phyloP scores from a whole-genome alignment of 192 early-diverging fungal species.

The Gamsiella multidivaricata region DNA sequence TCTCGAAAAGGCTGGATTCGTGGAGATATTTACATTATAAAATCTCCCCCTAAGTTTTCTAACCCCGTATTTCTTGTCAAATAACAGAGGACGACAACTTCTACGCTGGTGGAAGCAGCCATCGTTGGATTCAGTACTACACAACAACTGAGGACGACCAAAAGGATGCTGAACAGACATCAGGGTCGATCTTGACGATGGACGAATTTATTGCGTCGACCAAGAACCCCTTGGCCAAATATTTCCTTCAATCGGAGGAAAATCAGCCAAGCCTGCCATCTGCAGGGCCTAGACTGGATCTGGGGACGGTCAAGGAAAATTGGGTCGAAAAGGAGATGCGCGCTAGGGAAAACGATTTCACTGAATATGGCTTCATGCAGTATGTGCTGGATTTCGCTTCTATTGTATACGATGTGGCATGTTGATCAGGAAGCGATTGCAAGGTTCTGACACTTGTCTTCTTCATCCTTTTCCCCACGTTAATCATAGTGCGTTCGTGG shows the following conservation, averaged over 20 bases:
- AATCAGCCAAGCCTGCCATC: constrained; percentile 8
- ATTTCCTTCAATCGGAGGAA: constrained; percentile 49
- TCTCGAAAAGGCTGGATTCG: background rate
- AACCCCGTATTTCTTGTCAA: background rate
- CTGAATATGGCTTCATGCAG: constrained; percentile 39
- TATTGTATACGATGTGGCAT: background rate
- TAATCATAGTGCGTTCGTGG: constrained; percentile 71
- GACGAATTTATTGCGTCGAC: constrained; percentile 43
- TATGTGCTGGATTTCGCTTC: constrained; percentile 4
- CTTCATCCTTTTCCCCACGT: background rate
- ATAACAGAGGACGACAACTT: constrained; percentile 51
- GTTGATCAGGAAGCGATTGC: background rate
- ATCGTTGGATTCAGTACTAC: constrained; percentile 57
- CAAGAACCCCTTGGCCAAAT: constrained; percentile 31
- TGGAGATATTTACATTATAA: too few species aligned
- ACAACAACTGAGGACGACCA: constrained; percentile 6
- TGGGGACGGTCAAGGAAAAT: constrained; percentile 34
- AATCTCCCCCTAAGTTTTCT: background rate
- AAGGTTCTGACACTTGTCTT: background rate
- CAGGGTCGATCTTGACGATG: constrained; percentile 15
- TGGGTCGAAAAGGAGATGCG: constrained; percentile 52
- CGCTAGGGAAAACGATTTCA: constrained; percentile 24
- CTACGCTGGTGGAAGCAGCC: constrained; percentile 49
- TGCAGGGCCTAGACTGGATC: constrained; percentile 15
- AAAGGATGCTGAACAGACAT: background rate